Percentiles rank a stretch among this genome's conserved stretches.
These are phyloP conservation scores for Ophiocordyceps camponoti-leonardi DNA, from an alignment of 2,329 filamentous ascomycete species.

Conservation along the genomic window DNA sequence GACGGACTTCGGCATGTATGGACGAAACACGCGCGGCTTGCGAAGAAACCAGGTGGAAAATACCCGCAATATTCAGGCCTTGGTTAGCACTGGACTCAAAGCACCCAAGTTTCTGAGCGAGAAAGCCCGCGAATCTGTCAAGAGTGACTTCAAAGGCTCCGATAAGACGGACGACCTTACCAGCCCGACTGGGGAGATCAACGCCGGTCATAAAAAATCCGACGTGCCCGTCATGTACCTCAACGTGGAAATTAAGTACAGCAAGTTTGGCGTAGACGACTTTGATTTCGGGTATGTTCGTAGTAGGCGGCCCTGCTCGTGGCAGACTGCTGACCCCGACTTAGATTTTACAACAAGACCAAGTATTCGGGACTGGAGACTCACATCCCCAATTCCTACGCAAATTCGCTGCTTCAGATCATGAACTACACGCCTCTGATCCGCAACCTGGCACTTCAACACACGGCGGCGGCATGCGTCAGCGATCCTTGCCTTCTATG, in stretches of 20 bases:
- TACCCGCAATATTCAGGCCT: conserved; percentile 46
- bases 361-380: conserved; percentile 83
- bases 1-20: conserved; percentile 62
- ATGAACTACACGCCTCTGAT: conserved; percentile 80
- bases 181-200: conserved; percentile 48
- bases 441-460: conserved; percentile 74
- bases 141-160: conserved; percentile 21
- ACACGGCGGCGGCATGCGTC: conserved; percentile 72
- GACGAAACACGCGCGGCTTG: conserved; percentile 55
- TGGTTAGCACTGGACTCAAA: conserved; percentile 41
- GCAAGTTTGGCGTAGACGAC: conserved; percentile 96
- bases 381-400: conserved; percentile 92
- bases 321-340: conserved; percentile 5
- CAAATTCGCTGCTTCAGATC: conserved; percentile 80
- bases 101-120: conserved; percentile 92
- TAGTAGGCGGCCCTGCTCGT: conserved; percentile 1
- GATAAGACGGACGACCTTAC: conserved; percentile 37
- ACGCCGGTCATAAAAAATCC: conserved; percentile 57
- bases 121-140: conserved; percentile 55
- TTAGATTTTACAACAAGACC: conserved; percentile 86
- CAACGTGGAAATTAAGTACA: conserved; percentile 96
- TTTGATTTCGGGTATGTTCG: conserved; percentile 75
- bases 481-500: conserved; percentile 76
- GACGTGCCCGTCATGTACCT: conserved; percentile 82
- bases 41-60: conserved; percentile 73